Base-by-base conservation (phyloP, 768 basidiomycete species). In the Russula compacta region DNA sequence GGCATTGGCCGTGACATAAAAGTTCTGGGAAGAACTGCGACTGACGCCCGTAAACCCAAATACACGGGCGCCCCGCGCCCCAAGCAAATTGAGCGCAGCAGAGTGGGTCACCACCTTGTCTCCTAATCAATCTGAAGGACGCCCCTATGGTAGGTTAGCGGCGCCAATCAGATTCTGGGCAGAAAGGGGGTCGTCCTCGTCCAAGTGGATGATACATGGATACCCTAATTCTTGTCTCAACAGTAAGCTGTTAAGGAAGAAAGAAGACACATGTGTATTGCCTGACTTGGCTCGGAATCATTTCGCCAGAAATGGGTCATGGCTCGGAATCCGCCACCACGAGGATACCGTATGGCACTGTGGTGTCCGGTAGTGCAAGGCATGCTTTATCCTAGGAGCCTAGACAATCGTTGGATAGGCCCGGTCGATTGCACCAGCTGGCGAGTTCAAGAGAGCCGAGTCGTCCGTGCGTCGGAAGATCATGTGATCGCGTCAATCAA, bases 401-500 rank as follows among this genome's bases (percentile, higher is more conserved):
- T 7, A 8, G n/a, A 1, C 8, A 39, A 10, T 9, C 14, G 1
- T 10, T 12, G 14, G 39, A 29, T 29, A 29, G 24, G 24, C 24
- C 24, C 3, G 24, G 24, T 29, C 24, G 24, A 3, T 29, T 3
- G 24, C 24, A n/a, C n/a, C n/a, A 29, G 24, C 24, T 29, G 24
- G 24, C 24, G 24, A 29, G n/a, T n/a, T n/a, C n/a, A n/a, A n/a
- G n/a, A n/a, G n/a, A n/a, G n/a, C n/a, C n/a, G 10, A 19, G 43
- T 21, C 21, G n/a, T 10, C 6, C 19, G n/a, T 32, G 6, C 2
- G 19, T 47, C 32, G 32, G n/a, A 12, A 17, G 39, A 15, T 60
- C 65, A 66, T 59, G 65, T 66, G 63, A 62, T 49, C 63, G 63
- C 51, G 65, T 64, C 12, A 7, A 36, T n/a, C n/a, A n/a, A 49